phyloP scores from a whole-genome alignment of 108 stramenopile genomes.

The Poteriospumella lacustris region DNA sequence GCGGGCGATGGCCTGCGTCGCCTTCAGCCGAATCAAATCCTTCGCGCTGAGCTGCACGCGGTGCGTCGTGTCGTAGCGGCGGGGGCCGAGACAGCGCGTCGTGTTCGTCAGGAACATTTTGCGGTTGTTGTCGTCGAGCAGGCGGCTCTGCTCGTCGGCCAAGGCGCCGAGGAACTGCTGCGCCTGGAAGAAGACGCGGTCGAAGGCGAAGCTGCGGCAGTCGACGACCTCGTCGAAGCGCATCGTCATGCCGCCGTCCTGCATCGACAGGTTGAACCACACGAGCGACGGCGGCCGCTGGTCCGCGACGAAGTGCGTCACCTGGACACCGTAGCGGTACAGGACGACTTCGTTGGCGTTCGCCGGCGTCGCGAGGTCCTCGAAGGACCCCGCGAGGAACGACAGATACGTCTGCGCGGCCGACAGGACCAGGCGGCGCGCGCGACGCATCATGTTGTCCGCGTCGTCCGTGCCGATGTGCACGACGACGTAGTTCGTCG shows the following conservation, averaged over 20 bases:
- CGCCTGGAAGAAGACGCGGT: neutral
- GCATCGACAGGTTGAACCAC: neutral
- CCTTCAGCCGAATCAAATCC: constrained; percentile 3
- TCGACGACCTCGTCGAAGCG: neutral
- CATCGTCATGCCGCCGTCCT: neutral
- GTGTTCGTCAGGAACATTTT: neutral
- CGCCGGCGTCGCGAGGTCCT: neutral
- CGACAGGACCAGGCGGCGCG: neutral
- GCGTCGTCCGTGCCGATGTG: no score
- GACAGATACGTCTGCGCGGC: neutral
- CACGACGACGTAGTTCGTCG: no score
- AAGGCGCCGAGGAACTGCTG: neutral
- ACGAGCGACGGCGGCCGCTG: neutral
- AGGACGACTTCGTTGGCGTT: neutral
- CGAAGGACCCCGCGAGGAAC: neutral
- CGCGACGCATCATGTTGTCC: no score
- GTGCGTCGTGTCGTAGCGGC: neutral
- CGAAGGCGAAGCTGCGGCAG: neutral
- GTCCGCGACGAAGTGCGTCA: neutral
- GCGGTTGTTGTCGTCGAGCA: neutral
- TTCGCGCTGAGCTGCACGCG: neutral
- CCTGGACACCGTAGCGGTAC: constrained; percentile 4
- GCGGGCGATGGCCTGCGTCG: neutral
- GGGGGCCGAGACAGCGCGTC: neutral
- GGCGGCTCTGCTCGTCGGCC: neutral